Evolutionary conservation across 2,329 filamentous ascomycete species (phyloP), one percentile per base, ranked within the genome.

Genomic region (Trichoderma sp.): DNA sequence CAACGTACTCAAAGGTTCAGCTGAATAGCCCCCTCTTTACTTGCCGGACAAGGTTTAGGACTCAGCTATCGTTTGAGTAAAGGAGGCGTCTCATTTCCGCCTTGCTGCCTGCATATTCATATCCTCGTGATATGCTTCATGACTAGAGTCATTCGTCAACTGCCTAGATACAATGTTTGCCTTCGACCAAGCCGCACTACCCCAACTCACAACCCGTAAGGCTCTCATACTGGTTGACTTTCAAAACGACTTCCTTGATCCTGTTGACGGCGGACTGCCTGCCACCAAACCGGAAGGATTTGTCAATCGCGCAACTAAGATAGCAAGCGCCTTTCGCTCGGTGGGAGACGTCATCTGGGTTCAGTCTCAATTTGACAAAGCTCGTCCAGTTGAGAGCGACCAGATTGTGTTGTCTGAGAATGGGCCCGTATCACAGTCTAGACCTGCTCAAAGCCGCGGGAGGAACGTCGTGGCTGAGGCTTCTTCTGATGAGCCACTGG

Each of bases 201-300:
- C 89, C 12, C 82, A 86, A 63, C 81, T 91, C 67, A 83, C 81
- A 34, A 88, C 88, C 9, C 86, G 89, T 66, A 88, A 88, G 81
- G 95, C 93, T 1, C 85, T 99, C 57, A 84, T 98, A 23, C 84
- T 97, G 20, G 86, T 98, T 74, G 95, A 97, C 77, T 88, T 97
- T 43, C 96, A 98, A 78, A 94, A 97, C 76, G 95, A 98, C 80
- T 97, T 98, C 77, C 83, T 97, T 71, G 86, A 89, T 7, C 82
- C 28, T 43, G 20, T 88, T 1, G 86, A 89, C 65, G 92, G 93
- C 69, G 88, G 90, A 30, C 82, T 98, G 23, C 87, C 90, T 13
- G 88, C 95, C 65, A 84, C 84, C 43, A 86, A 88, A 57, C 89
- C 90, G 3, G 81, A 87, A 4, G 88, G 88, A 11, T 93, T 95